Percentiles rank a stretch among this genome's conserved stretches.
Evolutionary conservation across 129 eudicot genomes (phyloP).

Genomic region (Flaveria brownii): DNA sequence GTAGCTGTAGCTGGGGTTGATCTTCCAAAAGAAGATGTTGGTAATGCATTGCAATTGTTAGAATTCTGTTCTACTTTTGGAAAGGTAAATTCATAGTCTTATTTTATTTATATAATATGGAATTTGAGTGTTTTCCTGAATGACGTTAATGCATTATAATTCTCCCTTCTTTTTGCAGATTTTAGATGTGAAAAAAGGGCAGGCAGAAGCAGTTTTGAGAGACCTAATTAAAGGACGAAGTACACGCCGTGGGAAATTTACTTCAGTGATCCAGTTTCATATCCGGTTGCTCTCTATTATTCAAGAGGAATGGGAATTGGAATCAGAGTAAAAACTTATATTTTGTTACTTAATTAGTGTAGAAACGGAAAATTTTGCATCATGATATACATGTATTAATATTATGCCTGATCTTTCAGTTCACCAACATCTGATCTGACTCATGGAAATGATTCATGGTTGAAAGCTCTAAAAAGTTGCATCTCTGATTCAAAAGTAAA

Average conservation of each 20-base stretch:
- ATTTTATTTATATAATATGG: neutral
- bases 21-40: conserved; percentile 67
- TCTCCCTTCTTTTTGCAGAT: conserved; percentile 36
- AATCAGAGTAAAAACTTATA: conserved; percentile 37
- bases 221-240: conserved; percentile 62
- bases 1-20: conserved; percentile 60
- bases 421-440: conserved; percentile 39
- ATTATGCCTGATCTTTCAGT: conserved; percentile 38
- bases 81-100: conserved; percentile 52
- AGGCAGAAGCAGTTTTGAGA: conserved; percentile 60
- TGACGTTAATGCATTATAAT: neutral
- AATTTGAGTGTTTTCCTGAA: conserved; percentile 1
- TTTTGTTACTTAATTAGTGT: neutral
- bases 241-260: conserved; percentile 55
- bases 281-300: conserved; percentile 60
- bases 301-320: conserved; percentile 50
- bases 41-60: conserved; percentile 77
- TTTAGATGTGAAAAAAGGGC: conserved; percentile 66
- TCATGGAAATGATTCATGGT: conserved; percentile 58
- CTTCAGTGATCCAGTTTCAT: conserved; percentile 62
- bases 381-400: conserved; percentile 12
- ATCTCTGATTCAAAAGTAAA: conserved; percentile 49
- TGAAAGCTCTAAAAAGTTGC: conserved; percentile 54
- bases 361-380: neutral
- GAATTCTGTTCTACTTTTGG: conserved; percentile 91